Base-by-base conservation (phyloP, 176 grass and related monocot genomes). In the Triticum monococcum region DNA sequence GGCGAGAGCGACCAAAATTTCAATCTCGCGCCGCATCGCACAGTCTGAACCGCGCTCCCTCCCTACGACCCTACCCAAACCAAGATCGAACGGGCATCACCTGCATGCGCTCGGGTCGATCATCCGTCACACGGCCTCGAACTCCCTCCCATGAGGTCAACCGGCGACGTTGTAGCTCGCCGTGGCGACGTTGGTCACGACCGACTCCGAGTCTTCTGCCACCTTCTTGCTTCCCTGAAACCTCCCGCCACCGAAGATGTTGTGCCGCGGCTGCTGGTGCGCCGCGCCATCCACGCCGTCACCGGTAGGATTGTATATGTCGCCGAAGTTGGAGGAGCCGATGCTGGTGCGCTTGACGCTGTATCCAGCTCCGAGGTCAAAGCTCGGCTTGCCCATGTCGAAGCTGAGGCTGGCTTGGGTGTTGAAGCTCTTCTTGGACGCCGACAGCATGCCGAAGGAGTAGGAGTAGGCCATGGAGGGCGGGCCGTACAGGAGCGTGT, bases 261-360 rank as follows among this genome's bases (percentile, higher is more conserved):
- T 86, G 36, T 89, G 70, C 54, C 85, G 91, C 73, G 78, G 79
- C 20, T 88, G 84, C 61, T 92, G 68, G 36, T 72, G 85, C 8
- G 85, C 78, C 40, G 52, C 45, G 36, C 82, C 87, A 12, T 40
- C 28, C 63, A 1, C 22, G 56, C 76, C 75, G 25, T 59, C 54
- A 22, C 17, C 45, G n/a, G 7, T 12, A 25, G 17, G 2, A 38
- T 38, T 75, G 62, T 91, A 70, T 54, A 91, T 92, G 37, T 94
- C 97, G 54, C 91, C 90, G 75, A 96, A 96, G 83, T 96, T 92
- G 74, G 93, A 89, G 2, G 87, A 84, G 5, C 81, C 90, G 18
- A 90, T 85, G 73, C 85, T 94, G 84, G 87, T 87, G 56, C 88
- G 81, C 52, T 83, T 72, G 62, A 69, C 76, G 3, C 74, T 31